Percentiles rank a stretch among this genome's conserved stretches.
Conservation (phyloP, 2,329 filamentous ascomycete species). For the Fusarium hostae region DNA sequence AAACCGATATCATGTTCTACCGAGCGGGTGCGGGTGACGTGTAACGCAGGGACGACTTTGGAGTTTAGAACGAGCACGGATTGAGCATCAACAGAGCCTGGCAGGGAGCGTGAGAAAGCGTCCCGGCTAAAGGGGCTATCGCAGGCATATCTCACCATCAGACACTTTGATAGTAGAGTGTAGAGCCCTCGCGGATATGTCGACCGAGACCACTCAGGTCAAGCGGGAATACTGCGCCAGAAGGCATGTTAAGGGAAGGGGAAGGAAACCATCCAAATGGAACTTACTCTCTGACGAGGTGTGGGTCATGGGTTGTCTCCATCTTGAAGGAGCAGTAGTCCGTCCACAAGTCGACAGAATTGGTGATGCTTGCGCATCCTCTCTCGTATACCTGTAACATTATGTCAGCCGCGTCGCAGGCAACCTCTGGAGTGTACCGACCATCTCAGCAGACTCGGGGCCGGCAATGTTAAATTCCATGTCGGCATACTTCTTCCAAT, state of each 20-base stretch:
- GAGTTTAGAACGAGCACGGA: constrained; percentile 52
- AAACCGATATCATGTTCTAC: constrained; percentile 57
- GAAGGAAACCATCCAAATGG: constrained; percentile 70
- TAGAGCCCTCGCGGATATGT: constrained; percentile 50
- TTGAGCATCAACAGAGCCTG: constrained; percentile 66
- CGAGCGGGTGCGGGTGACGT: constrained; percentile 50
- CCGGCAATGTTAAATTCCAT: constrained; percentile 97
- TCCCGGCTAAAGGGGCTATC: constrained; percentile 67
- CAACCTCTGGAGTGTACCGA: constrained; percentile 55
- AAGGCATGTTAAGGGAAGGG: constrained; percentile 72
- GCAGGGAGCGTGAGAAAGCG: constrained; percentile 73
- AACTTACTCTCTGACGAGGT: constrained; percentile 99
- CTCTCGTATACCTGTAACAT: constrained; percentile 86
- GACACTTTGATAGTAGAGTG: constrained; percentile 53
- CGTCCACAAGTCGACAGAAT: constrained; percentile 96
- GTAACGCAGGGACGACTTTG: constrained; percentile 54
- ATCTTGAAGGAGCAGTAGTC: constrained; percentile 98
- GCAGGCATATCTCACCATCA: constrained; percentile 79
- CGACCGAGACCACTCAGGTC: constrained; percentile 55
- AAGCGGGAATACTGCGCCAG: constrained; percentile 57
- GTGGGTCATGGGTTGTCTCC: constrained; percentile 93
- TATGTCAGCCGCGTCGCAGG: constrained; percentile 18
- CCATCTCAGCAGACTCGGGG: constrained; percentile 97
- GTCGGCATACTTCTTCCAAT: constrained; percentile 99
- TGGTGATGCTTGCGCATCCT: constrained; percentile 90